Base-by-base conservation (phyloP, 1,284 basidiomycete genomes). In the Cutaneotrichosporon spelunceum region DNA sequence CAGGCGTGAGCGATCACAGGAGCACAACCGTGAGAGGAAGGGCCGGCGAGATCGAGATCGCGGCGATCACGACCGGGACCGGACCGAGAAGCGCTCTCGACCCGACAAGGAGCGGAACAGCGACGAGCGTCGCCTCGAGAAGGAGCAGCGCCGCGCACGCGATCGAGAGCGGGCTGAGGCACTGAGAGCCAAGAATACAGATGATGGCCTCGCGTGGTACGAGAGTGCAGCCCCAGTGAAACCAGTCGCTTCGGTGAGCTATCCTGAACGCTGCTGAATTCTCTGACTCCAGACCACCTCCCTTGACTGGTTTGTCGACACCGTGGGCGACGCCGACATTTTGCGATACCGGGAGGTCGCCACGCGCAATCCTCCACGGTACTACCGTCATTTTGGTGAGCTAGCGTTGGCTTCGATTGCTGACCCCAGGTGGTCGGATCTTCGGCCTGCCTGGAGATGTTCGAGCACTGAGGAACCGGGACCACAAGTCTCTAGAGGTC, bases 281-380 rank as follows among this genome's bases (percentile, higher is more conserved):
- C 39, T 42, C 53, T 50, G 34, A 57, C 6, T 10, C 14, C 53
- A 70, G 69, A 36, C 60, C 0, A 48, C 69, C 1, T 60, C 60
- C 4, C 66, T 59, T 8, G 58, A 57, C 1, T 70, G 65, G 47
- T 76, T 74, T 47, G 42, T 60, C 2, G 74, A 76, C 53, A 69
- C 63, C 0, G 68, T 60, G 0, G 74, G 74, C 2, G 74, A 76
- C 61, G 61, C 57, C 23, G 70, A 74, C 56, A 63, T 66, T 4
- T 23, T 68, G 3, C 61, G 59, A 16, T 75, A 73, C 57, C 63
- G 64, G 21, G 33, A 48, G 13, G 57, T 63, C 2, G 57, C 70
- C 2, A 72, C 71, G 9, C 58, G 60, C 39, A 55, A 60, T 27
- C 56, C 66, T 0, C 72, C 73, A 1, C 65, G 69, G 36, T 76